Evolutionary conservation across 352 stramenopile species (phyloP).

Genomic region (Pythium pectinolyticum): DNA sequence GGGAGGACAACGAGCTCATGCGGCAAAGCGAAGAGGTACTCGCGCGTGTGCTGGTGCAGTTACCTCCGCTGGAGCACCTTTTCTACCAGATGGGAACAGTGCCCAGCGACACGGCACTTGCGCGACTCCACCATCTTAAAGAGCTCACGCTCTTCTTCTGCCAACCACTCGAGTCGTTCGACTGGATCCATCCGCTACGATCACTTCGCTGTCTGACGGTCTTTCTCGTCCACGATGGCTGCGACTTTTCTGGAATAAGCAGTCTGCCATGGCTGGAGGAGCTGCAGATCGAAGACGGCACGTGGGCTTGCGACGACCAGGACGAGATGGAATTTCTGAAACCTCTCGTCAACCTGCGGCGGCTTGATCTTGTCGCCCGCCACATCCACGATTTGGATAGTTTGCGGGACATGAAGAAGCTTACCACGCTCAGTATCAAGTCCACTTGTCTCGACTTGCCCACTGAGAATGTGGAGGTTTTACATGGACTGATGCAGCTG

Average conservation of each 20-base stretch:
- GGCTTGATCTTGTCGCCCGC: background rate
- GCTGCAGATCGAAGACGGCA: background rate
- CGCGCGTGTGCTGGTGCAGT: background rate
- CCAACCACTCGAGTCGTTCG: background rate
- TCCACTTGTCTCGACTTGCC: background rate
- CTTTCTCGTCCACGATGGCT: background rate
- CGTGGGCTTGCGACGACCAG: background rate
- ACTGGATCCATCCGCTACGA: background rate
- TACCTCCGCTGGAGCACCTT: background rate
- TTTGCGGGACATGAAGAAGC: background rate
- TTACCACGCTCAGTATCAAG: background rate
- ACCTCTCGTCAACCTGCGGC: background rate
- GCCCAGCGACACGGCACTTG: background rate
- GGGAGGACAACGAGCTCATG: slow-evolving; percentile 1
- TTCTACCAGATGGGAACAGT: background rate
- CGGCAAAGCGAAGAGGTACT: background rate
- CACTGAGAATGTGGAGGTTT: background rate
- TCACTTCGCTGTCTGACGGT: background rate
- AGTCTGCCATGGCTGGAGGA: background rate
- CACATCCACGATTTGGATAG: background rate
- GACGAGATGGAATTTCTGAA: background rate
- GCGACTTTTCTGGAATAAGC: background rate
- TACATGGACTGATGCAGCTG: background rate
- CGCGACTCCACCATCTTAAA: background rate
- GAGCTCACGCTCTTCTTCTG: background rate